phyloP scores from a whole-genome alignment of 495 filamentous ascomycete species.

The Chaetomidium leptoderma region DNA sequence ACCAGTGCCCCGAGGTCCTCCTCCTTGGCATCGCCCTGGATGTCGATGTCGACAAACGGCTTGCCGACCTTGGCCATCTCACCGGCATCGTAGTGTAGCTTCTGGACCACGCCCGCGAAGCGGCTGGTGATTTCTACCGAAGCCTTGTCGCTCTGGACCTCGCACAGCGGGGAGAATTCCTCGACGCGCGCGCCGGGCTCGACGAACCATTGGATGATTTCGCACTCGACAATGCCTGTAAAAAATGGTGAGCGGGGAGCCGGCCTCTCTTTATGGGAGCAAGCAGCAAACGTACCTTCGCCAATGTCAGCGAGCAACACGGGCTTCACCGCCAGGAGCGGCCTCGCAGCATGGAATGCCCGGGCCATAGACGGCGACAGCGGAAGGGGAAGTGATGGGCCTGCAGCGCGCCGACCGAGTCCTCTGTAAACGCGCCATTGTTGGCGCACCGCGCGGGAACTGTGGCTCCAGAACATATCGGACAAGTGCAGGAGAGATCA shows the following conservation, averaged over 20 bases:
- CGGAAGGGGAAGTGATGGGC: conserved; percentile 11
- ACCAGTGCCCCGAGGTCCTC: conserved; percentile 28
- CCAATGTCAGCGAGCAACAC: conserved; percentile 94
- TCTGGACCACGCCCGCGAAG: conserved; percentile 94
- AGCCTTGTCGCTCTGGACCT: conserved; percentile 97
- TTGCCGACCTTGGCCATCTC: conserved; percentile 94
- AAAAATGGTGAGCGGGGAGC: conserved; percentile 1
- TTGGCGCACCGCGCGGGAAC: conserved; percentile 39
- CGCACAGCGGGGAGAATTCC: conserved; percentile 95
- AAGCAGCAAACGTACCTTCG: conserved; percentile 60
- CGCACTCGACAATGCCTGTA: conserved; percentile 90
- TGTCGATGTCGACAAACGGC: conserved; percentile 76
- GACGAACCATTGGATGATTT: conserved; percentile 99
- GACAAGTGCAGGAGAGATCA: conserved; percentile 9
- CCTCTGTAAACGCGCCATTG: conserved; percentile 39
- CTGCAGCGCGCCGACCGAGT: conserved; percentile 31
- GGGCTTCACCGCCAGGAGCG: conserved; percentile 65
- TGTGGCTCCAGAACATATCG: conserved; percentile 44
- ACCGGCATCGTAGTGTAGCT: conserved; percentile 89
- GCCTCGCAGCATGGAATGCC: conserved; percentile 58
- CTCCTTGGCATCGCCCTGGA: conserved; percentile 49
- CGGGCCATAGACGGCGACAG: conserved; percentile 31
- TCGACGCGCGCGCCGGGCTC: conserved; percentile 92
- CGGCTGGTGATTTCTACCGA: conserved; percentile 97
- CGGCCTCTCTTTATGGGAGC: not conserved